Evolutionary conservation across 164 flowering plant genomes (phyloP), one percentile per base, ranked within the genome.

Genomic region (Annona cherimola): DNA sequence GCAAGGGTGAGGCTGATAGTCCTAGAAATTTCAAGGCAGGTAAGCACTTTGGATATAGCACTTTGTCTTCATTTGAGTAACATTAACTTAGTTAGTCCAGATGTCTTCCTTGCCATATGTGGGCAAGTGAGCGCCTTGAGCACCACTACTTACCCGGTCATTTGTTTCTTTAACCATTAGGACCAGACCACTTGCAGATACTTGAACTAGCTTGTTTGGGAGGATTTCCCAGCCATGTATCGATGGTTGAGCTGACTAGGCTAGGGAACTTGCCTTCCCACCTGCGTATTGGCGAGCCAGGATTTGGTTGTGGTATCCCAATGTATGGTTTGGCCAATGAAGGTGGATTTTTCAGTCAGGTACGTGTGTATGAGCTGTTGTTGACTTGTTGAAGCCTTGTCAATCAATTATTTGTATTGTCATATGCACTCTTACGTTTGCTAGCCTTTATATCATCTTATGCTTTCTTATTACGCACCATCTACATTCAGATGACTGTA

Each of bases 1-100:
- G 67, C 42, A 74, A 90, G 74, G 87, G 86, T 70, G 94, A 87
- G 43, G 73, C 68, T 78, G 93, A 86, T 71, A 86, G 84, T 72
- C 76, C 83, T 61, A 83, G 81, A 57, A 78, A 81, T 77, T 45
- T 75, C 43, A 73, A 77, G 5, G 78, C 69, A 73, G 86, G 77
- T 76, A 88, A 83, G 64, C 76, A 70, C 74, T 59, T 77, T 69
- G 71, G 75, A 4, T 66, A 61, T 68, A 45, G 61, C 69, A 50
- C 8, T 50, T 46, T 85, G 42, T 82, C 84, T 16, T 57, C 87
- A 83, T 78, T 45, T 83, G 4, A 63, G 75, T 66, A 57, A 68
- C 72, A 64, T 72, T 45, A 77, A 74, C n/a, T 41, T 69, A 68
- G 65, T 45, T 72, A 72, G 72, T 59, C 54, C 74, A 45, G 74